Conservation (phyloP, 139 green algal species). For the Chlorella vulgaris region DNA sequence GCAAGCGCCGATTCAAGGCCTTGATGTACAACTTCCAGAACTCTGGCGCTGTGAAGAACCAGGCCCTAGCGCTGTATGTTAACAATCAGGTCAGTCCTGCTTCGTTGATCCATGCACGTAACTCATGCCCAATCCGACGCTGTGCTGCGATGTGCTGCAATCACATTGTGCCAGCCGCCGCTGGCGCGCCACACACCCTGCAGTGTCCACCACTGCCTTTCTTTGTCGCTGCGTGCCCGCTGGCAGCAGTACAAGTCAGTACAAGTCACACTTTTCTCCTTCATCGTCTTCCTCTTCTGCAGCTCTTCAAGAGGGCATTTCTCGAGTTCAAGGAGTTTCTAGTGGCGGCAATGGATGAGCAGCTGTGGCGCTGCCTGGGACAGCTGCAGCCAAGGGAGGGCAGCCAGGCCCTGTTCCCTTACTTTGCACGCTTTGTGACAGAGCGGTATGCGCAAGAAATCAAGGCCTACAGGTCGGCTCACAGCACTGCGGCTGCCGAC, state of each 20-base stretch:
- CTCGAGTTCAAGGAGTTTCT: constrained; percentile 40
- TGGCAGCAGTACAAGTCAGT: too few relatives aligned
- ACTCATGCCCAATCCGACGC: too few relatives aligned
- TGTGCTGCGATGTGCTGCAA: too few relatives aligned
- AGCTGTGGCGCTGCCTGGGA: constrained; percentile 26
- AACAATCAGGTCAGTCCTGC: constrained; percentile 44
- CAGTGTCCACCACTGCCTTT: too few relatives aligned
- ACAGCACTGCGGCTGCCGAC: too few relatives aligned
- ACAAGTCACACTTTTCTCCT: too few relatives aligned
- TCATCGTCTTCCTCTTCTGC: neutral
- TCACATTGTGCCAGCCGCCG: too few relatives aligned
- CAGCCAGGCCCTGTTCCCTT: constrained; percentile 34
- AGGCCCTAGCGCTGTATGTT: constrained; percentile 54
- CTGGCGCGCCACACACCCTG: too few relatives aligned
- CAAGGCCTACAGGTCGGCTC: constrained; percentile 42
- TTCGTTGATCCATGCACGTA: too few relatives aligned
- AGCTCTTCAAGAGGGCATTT: constrained; percentile 38
- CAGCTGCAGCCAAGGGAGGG: neutral
- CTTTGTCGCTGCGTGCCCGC: too few relatives aligned
- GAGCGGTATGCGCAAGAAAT: constrained; percentile 46
- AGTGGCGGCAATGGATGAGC: constrained; percentile 16
- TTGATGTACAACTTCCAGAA: constrained; percentile 30
- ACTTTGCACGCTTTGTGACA: constrained; percentile 48
- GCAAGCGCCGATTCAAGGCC: constrained; percentile 31
- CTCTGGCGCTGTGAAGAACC: constrained; percentile 33